Evolutionary conservation across 1,284 basidiomycete genomes (phyloP).

Genomic region (Ganoderma resinaceum): DNA sequence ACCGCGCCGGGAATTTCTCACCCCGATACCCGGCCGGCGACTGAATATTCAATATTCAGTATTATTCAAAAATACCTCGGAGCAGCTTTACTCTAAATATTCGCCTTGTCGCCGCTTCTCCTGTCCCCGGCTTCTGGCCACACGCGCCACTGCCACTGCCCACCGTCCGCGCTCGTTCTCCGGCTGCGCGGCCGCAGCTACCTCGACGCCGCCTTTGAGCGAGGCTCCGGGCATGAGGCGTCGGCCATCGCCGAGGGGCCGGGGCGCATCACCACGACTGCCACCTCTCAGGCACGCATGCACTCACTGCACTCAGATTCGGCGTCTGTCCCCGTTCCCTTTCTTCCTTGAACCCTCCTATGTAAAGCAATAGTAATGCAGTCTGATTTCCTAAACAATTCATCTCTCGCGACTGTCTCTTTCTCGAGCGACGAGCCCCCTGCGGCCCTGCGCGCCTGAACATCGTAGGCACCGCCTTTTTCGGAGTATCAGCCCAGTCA

Average conservation of each 20-base stretch:
- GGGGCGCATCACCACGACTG: constrained; percentile 22
- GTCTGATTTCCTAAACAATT: background rate
- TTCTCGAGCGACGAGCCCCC: background rate
- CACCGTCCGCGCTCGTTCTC: background rate
- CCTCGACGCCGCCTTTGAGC: constrained; percentile 6
- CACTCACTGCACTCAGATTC: constrained; percentile 4
- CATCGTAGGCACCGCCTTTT: background rate
- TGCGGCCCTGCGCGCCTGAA: background rate
- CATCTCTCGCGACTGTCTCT: background rate
- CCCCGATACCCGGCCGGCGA: background rate
- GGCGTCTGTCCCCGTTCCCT: constrained; percentile 1
- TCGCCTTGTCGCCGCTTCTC: background rate
- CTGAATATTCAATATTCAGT: background rate
- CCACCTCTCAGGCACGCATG: constrained; percentile 29
- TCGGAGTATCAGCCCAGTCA: constrained; percentile 10
- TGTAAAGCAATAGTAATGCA: background rate
- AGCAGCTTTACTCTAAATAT: background rate
- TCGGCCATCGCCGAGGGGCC: constrained; percentile 27
- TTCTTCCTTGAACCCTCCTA: constrained; percentile 14
- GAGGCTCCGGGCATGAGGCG: constrained; percentile 16
- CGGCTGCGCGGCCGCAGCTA: background rate
- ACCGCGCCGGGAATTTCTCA: background rate
- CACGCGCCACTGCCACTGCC: background rate
- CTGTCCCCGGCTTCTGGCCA: background rate
- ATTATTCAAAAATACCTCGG: background rate